These are phyloP conservation scores for Colletotrichum sansevieriae DNA, from an alignment of 2,329 filamentous ascomycete genomes.

Conservation along the genomic window DNA sequence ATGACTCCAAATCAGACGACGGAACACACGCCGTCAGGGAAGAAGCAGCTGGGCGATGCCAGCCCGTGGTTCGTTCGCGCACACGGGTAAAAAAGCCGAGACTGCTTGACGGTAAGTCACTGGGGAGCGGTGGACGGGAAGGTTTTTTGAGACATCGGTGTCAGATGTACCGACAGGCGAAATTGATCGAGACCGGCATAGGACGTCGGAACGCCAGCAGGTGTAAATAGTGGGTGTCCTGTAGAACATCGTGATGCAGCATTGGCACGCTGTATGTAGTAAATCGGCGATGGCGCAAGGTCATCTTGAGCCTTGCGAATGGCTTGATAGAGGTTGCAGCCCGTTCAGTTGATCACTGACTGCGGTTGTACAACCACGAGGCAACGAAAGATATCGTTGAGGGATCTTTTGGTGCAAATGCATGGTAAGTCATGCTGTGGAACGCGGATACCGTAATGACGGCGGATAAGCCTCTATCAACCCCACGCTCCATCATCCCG, in stretches of 20 bases:
- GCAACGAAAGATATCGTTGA: too few species aligned
- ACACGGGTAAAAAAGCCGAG: conserved; percentile 6
- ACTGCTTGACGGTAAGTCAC: not conserved
- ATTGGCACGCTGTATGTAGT: too few species aligned
- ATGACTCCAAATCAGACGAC: conserved; percentile 22
- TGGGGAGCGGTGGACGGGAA: conserved; percentile 19
- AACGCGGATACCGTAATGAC: not conserved
- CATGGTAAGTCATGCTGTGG: too few species aligned
- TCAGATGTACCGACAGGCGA: conserved; percentile 36
- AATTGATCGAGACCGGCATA: conserved; percentile 22
- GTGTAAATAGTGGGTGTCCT: too few species aligned
- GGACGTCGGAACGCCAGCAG: conserved; percentile 2
- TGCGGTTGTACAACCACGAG: too few species aligned
- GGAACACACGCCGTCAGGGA: conserved; percentile 6
- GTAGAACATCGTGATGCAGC: too few species aligned
- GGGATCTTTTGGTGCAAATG: too few species aligned
- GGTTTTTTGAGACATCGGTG: conserved; percentile 35
- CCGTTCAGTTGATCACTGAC: too few species aligned
- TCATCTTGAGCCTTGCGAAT: not conserved
- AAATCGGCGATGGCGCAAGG: not conserved
- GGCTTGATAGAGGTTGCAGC: too few species aligned
- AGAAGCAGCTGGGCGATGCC: conserved; percentile 16
- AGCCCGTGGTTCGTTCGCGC: not conserved
- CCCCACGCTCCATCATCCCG: too few species aligned
- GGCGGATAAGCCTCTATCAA: not conserved